These are phyloP conservation scores for Apiotrichum domesticum DNA, from an alignment of 1,284 basidiomycete genomes.

Conservation along the genomic window DNA sequence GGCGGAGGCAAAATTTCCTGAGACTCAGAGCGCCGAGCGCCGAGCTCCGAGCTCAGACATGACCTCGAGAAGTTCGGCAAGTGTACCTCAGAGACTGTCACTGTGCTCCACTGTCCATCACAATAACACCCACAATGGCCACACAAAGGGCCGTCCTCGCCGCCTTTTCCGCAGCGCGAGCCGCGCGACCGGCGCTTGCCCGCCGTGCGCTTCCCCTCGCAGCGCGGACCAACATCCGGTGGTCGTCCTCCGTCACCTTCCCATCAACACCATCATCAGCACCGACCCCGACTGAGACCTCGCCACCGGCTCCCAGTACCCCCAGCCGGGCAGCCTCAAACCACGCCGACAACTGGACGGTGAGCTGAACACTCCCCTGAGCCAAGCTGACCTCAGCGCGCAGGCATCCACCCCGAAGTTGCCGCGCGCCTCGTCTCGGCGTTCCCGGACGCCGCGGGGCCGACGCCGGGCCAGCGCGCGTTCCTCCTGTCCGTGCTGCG, in stretches of 20 bases:
- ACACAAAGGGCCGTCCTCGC: neutral
- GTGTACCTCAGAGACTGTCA: too few species aligned
- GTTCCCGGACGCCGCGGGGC: conserved; percentile 23
- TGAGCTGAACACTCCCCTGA: conserved; percentile 6
- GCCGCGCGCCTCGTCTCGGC: conserved; percentile 1
- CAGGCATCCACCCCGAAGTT: conserved; percentile 3
- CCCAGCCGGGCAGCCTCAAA: too few species aligned
- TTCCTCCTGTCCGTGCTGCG: conserved; percentile 23
- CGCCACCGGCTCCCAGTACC: too few species aligned
- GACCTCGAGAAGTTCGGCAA: too few species aligned
- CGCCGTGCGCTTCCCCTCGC: too few species aligned
- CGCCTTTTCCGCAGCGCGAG: neutral
- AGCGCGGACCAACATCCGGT: too few species aligned
- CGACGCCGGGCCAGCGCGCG: conserved; percentile 30
- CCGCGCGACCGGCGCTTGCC: neutral
- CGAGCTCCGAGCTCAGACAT: too few species aligned
- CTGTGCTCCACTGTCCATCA: too few species aligned
- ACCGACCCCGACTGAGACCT: too few species aligned
- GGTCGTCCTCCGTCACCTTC: neutral
- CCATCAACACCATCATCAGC: too few species aligned
- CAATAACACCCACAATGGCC: too few species aligned
- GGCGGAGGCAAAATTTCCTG: neutral
- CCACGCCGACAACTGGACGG: conserved; percentile 1
- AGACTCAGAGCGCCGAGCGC: neutral
- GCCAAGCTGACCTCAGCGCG: conserved; percentile 11